phyloP scores from a whole-genome alignment of 805 yeast species.

The Kluyveromyces siamensis region DNA sequence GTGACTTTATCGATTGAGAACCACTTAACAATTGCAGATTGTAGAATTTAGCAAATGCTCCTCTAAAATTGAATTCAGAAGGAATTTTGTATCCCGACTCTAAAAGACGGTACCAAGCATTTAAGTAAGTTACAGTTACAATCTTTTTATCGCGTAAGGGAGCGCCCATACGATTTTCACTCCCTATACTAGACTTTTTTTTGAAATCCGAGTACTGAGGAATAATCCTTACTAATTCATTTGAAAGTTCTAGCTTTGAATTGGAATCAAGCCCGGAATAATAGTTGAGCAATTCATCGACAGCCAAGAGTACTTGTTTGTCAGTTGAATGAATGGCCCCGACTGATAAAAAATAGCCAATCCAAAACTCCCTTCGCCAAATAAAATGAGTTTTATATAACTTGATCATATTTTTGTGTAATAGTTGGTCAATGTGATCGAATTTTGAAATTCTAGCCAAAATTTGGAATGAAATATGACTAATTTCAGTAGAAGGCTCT shows the following conservation, averaged over 20 bases:
- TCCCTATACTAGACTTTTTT: slow-evolving; percentile 2
- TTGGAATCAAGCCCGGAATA: slow-evolving; percentile 11
- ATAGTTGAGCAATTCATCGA: slow-evolving; percentile 30
- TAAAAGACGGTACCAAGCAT: slow-evolving; percentile 19
- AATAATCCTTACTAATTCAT: slow-evolving; percentile 13
- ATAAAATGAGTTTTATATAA: slow-evolving; percentile 7
- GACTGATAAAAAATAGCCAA: slow-evolving; percentile 42
- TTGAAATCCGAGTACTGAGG: slow-evolving; percentile 12
- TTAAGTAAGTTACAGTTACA: slow-evolving; percentile 9
- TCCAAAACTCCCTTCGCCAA: slow-evolving; percentile 37
- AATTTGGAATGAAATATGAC: slow-evolving; percentile 26
- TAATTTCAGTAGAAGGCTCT: slow-evolving; percentile 52
- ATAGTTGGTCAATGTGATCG: slow-evolving; percentile 21
- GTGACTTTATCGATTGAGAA: slow-evolving; percentile 7
- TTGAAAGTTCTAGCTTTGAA: slow-evolving; percentile 8
- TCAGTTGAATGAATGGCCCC: slow-evolving; percentile 51
- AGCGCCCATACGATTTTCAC: slow-evolving; percentile 6
- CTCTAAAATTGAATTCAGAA: slow-evolving; percentile 12
- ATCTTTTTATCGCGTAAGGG: slow-evolving; percentile 10
- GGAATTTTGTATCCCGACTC: slow-evolving; percentile 14
- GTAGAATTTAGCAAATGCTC: slow-evolving; percentile 19
- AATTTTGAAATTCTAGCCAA: slow-evolving; percentile 10
- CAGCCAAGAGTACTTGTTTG: slow-evolving; percentile 34
- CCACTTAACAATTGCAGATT: slow-evolving; percentile 16
- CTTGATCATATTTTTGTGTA: slow-evolving; percentile 16